Percentiles rank a stretch among this genome's conserved stretches.
Evolutionary conservation across 1,284 basidiomycete species (phyloP).

Genomic region (Tilletia caries): DNA sequence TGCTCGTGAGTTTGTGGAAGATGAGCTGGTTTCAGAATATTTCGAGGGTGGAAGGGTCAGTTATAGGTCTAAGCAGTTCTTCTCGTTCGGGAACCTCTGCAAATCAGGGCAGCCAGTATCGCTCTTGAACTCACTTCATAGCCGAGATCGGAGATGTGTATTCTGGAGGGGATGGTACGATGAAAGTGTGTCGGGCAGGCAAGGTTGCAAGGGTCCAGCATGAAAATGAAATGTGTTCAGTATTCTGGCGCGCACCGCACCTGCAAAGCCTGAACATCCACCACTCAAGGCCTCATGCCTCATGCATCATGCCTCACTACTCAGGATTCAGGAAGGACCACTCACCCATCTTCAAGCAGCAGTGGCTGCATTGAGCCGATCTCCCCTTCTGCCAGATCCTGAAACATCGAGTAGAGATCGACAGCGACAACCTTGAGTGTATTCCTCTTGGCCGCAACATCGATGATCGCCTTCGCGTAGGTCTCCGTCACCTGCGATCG

Average conservation of each 20-base stretch:
- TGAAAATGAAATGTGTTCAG: no score
- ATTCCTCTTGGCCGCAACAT: neutral
- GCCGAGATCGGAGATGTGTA: slow-evolving; percentile 10
- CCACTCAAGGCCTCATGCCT: no score
- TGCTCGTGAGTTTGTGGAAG: slow-evolving; percentile 1
- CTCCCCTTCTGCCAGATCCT: neutral
- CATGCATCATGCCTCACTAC: no score
- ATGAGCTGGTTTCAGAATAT: neutral
- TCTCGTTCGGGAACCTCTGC: neutral
- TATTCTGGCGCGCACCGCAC: no score
- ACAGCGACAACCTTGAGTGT: neutral
- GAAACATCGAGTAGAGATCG: neutral
- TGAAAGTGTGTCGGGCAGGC: no score
- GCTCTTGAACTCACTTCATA: neutral
- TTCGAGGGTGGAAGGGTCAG: neutral
- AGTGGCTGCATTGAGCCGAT: neutral
- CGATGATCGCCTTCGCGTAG: neutral
- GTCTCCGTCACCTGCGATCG: neutral
- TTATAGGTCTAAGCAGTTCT: neutral
- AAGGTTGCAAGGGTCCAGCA: no score
- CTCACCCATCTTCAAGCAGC: neutral
- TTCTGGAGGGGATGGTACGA: neutral
- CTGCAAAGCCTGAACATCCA: neutral
- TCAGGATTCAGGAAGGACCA: no score
- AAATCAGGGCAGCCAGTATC: neutral